Evolutionary conservation across 2,329 filamentous ascomycete species (phyloP).

Genomic region (Aspergillus pseudoglaucus): DNA sequence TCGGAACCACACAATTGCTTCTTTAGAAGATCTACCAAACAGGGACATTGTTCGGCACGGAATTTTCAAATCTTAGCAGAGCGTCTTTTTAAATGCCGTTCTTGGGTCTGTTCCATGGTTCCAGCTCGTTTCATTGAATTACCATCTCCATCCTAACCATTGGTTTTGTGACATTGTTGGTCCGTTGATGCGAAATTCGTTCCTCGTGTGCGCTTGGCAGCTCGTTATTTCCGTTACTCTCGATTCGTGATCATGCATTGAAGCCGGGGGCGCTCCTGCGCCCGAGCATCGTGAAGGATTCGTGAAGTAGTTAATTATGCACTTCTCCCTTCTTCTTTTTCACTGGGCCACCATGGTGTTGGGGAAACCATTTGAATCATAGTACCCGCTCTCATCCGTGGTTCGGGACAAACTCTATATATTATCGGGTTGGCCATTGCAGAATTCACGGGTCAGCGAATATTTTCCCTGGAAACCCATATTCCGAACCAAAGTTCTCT

Average conservation of each 20-base stretch:
- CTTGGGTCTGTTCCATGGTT: not conserved
- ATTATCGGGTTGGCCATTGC: conserved; percentile 9
- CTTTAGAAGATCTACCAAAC: no score
- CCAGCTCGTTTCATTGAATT: not conserved
- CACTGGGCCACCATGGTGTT: conserved; percentile 3
- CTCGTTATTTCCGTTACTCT: not conserved
- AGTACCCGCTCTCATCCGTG: conserved; percentile 31
- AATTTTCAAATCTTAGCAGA: no score
- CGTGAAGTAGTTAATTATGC: not conserved
- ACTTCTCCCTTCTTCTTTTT: not conserved
- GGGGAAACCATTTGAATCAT: conserved; percentile 18
- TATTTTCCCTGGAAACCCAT: not conserved
- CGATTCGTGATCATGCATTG: not conserved
- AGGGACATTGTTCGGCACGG: no score
- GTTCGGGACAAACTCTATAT: conserved; percentile 30
- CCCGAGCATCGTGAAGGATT: not conserved
- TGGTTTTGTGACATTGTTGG: not conserved
- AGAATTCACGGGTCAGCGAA: not conserved
- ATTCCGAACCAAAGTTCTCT: conserved; percentile 8
- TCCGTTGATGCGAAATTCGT: not conserved
- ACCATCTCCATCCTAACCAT: not conserved
- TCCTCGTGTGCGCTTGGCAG: not conserved
- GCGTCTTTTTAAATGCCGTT: no score
- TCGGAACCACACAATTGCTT: no score
- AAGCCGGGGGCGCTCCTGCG: not conserved